Base-by-base conservation (phyloP, 2,329 filamentous ascomycete species). In the Periconia sp. region DNA sequence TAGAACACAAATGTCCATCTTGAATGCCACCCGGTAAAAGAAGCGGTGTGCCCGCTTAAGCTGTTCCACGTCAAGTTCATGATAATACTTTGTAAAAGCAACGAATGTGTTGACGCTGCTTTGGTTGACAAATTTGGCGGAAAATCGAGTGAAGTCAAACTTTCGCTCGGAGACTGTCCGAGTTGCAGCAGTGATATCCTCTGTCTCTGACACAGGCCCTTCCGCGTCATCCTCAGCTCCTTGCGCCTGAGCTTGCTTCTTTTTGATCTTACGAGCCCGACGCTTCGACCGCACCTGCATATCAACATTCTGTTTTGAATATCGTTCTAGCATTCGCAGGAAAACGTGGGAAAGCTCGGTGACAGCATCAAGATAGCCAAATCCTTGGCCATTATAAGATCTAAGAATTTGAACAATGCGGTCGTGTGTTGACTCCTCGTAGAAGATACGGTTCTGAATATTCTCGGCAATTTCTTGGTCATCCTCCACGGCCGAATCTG, bases 391-490 rank as follows among this genome's bases (percentile, higher is more conserved):
- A 56, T 95, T 95, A 74, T 95, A 97, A n/a, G 81, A 86, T 50
- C 87, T 81, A 1, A 92, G 78, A 39, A 96, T 88, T 46, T 85
- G 82, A 21, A 92, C 81, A 37, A 99, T 82, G 17, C 88, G 81
- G 49, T 99, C 92, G 61, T 99, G 92, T 0, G 92, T 96, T 0
- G 89, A 83, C 63, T 97, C 91, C 70, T 99, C 94, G 72, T 99
- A 99, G 68, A 99, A 99, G n/a, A 99, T 89, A 48, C 92, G 89
- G 59, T 88, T 95, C 38, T 96, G 83, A 10, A 95, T 96, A 57
- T 99, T 99, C 66, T 99, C 92, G 0, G 94, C 92, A 66, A 99
- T 97, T 58, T 97, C 94, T 63, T 95, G 88, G 55, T 99, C 89
- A n/a, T 96, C 92, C 50, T 96, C 92, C 21, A 89, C 81, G 1